These are phyloP conservation scores for Dioscorea zingiberensis DNA, from an alignment of 106 monocot genomes.

Conservation along the genomic window DNA sequence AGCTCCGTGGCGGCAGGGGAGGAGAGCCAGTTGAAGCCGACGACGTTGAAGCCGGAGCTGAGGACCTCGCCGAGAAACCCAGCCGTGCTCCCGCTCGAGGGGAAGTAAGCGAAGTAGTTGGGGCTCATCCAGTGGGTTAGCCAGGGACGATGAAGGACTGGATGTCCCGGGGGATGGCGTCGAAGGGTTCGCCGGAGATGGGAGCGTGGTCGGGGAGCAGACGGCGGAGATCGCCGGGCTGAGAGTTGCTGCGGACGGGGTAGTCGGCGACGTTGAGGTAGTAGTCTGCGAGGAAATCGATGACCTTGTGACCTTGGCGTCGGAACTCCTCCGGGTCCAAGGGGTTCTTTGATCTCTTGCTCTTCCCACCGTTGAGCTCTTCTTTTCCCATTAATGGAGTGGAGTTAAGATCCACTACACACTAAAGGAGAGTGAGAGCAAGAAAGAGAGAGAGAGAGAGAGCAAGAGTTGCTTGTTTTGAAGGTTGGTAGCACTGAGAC, in stretches of 20 bases:
- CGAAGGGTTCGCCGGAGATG: conserved; percentile 15
- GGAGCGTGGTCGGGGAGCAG: conserved; percentile 16
- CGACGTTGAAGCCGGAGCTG: conserved; percentile 28
- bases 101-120: conserved; percentile 44
- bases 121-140: conserved; percentile 58
- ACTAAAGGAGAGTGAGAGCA: too few species aligned
- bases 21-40: conserved; percentile 49
- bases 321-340: conserved; percentile 26
- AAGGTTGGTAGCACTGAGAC: too few species aligned
- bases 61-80: conserved; percentile 47
- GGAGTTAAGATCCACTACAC: too few species aligned
- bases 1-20: conserved; percentile 69
- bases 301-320: conserved; percentile 3
- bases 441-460: too few species aligned
- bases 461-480: too few species aligned
- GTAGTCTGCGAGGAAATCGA: conserved; percentile 48
- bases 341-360: neutral
- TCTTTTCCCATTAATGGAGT: too few species aligned
- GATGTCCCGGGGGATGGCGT: conserved; percentile 29
- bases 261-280: conserved; percentile 12
- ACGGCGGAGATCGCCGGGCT: conserved; percentile 31
- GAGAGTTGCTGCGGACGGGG: conserved; percentile 28
- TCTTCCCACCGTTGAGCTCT: too few species aligned
- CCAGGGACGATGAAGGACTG: conserved; percentile 27
- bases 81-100: conserved; percentile 35